These are phyloP conservation scores for Penicillium samsonianum DNA, from an alignment of 495 filamentous ascomycete species.

Conservation along the genomic window DNA sequence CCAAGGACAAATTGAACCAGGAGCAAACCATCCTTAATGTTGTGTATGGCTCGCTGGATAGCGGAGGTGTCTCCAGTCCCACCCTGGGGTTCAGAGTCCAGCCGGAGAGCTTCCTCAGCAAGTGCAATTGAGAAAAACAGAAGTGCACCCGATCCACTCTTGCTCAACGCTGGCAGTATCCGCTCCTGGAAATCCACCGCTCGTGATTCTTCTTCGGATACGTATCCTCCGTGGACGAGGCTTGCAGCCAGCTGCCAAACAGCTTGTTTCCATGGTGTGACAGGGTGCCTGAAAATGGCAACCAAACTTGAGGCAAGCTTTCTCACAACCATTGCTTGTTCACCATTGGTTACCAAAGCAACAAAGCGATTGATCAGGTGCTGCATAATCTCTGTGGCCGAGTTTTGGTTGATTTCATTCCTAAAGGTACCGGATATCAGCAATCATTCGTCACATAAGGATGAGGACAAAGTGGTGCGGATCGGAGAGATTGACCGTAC, in stretches of 20 bases:
- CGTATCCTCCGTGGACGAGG: slow-evolving; percentile 54
- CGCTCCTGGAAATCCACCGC: slow-evolving; percentile 47
- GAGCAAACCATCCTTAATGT: slow-evolving; percentile 40
- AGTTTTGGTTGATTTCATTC: slow-evolving; percentile 60
- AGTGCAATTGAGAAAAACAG: slow-evolving; percentile 74
- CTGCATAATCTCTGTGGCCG: slow-evolving; percentile 63
- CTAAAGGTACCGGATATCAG: slow-evolving; percentile 38
- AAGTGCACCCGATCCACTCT: slow-evolving; percentile 56
- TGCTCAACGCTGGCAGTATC: slow-evolving; percentile 52
- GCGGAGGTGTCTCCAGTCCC: slow-evolving; percentile 9
- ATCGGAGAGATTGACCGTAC: slow-evolving; percentile 9
- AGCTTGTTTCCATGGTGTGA: slow-evolving; percentile 65
- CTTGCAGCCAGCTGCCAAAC: slow-evolving; percentile 66
- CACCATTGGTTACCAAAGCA: slow-evolving; percentile 55
- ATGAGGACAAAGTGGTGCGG: not conserved
- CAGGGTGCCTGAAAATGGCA: slow-evolving; percentile 74
- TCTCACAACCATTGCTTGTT: slow-evolving; percentile 66
- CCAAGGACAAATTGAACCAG: slow-evolving; percentile 41
- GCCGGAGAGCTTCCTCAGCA: slow-evolving; percentile 64
- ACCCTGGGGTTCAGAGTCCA: slow-evolving; percentile 26
- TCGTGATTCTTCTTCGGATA: slow-evolving; percentile 51
- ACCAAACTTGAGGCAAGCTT: slow-evolving; percentile 85
- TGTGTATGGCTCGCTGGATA: slow-evolving; percentile 28
- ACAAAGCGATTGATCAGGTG: slow-evolving; percentile 71
- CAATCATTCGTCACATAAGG: not conserved